These are phyloP conservation scores for Ballota nigra DNA, from an alignment of 257 asterid species.

Conservation along the genomic window DNA sequence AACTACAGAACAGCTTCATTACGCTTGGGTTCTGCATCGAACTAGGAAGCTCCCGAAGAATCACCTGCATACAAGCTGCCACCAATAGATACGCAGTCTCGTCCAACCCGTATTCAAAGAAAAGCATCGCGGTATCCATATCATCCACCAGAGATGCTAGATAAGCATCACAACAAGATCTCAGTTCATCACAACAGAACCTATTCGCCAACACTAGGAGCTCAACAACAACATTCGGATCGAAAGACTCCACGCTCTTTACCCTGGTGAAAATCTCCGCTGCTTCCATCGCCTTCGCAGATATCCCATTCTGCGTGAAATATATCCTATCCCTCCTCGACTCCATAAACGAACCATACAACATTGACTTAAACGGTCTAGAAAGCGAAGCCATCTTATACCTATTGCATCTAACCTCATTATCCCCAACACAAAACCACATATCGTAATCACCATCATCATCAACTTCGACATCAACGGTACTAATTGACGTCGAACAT, in stretches of 20 bases:
- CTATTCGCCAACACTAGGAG: slow-evolving; percentile 70
- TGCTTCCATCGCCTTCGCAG: slow-evolving; percentile 69
- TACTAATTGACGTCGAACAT: slow-evolving; percentile 64
- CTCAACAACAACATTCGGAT: slow-evolving; percentile 64
- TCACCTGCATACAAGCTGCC: slow-evolving; percentile 91
- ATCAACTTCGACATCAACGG: slow-evolving; percentile 34
- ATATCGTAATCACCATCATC: slow-evolving; percentile 67
- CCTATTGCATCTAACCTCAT: slow-evolving; percentile 81
- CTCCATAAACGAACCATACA: slow-evolving; percentile 79
- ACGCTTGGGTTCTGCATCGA: slow-evolving; percentile 65
- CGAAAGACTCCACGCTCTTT: slow-evolving; percentile 55
- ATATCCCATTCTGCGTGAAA: slow-evolving; percentile 65
- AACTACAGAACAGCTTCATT: slow-evolving; percentile 52
- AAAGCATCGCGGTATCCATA: slow-evolving; percentile 59
- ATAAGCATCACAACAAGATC: slow-evolving; percentile 70
- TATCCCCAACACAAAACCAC: slow-evolving; percentile 74
- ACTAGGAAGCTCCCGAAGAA: slow-evolving; percentile 78
- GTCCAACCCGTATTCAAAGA: slow-evolving; percentile 75
- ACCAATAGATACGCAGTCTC: slow-evolving; percentile 83
- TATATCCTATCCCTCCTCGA: slow-evolving; percentile 71
- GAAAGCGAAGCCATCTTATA: slow-evolving; percentile 76
- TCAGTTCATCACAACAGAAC: slow-evolving; percentile 84
- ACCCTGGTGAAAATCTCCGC: slow-evolving; percentile 75
- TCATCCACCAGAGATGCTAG: slow-evolving; percentile 67
- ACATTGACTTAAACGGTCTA: slow-evolving; percentile 70